phyloP scores from a whole-genome alignment of 2,329 filamentous ascomycete species.

The Diaporthe caulivora region DNA sequence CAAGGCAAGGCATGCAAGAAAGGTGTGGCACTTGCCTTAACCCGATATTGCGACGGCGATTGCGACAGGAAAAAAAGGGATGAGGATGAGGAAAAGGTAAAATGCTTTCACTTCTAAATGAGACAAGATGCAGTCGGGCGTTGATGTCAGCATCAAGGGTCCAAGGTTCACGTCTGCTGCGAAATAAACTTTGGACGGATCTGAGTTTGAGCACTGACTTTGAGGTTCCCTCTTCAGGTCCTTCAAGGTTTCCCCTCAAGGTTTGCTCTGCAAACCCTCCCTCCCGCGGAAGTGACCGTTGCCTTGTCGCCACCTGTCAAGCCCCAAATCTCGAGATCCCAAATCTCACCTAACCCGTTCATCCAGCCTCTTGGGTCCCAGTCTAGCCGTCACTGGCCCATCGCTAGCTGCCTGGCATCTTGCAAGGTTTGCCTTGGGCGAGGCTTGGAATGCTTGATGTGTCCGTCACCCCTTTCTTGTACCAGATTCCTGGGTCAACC shows the following conservation, averaged over 20 bases:
- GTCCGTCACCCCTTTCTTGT: background rate
- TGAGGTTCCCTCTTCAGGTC: background rate
- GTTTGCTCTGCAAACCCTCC: too few species aligned
- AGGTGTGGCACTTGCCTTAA: background rate
- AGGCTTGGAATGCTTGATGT: conserved; percentile 15
- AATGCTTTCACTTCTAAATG: background rate
- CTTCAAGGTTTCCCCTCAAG: background rate
- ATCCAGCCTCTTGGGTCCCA: conserved; percentile 17
- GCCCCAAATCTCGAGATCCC: conserved; percentile 11
- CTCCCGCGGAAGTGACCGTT: background rate
- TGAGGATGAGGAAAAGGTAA: background rate
- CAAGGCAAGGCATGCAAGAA: background rate
- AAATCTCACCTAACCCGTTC: conserved; percentile 22
- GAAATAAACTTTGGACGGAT: conserved; percentile 19
- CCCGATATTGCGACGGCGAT: conserved; percentile 19
- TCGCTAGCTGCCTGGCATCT: too few species aligned
- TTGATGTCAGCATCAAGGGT: background rate
- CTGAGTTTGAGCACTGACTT: conserved; percentile 14
- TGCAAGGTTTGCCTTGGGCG: background rate
- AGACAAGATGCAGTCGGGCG: background rate
- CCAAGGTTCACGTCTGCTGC: background rate
- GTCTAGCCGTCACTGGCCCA: too few species aligned
- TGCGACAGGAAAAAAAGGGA: background rate
- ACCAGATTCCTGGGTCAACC: background rate
- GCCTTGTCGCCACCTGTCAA: conserved; percentile 17